Conservation (phyloP, 768 basidiomycete species). For the Kwoniella botswanensis region DNA sequence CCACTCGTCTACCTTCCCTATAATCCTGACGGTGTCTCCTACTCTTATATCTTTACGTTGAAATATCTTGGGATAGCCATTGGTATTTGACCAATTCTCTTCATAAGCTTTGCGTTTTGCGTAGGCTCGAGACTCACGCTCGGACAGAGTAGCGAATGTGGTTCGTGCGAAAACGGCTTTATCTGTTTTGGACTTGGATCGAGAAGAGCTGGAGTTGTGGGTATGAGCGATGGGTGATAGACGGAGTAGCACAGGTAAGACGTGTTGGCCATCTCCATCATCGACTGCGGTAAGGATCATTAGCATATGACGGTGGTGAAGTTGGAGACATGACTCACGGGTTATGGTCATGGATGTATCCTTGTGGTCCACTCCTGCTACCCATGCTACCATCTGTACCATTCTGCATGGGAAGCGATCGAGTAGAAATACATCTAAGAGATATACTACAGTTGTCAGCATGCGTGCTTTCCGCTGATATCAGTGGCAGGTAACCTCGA, state of each 20-base stretch:
- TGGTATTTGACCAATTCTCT: slow-evolving; percentile 13
- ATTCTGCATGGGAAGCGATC: slow-evolving; percentile 44
- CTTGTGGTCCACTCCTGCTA: slow-evolving; percentile 47
- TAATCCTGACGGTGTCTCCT: slow-evolving; percentile 45
- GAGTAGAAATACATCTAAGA: slow-evolving; percentile 48
- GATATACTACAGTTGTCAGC: background rate
- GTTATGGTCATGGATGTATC: slow-evolving; percentile 40
- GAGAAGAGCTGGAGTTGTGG: background rate
- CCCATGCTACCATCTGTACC: slow-evolving; percentile 51
- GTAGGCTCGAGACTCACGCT: background rate
- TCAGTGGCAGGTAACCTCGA: too few species aligned
- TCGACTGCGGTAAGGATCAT: slow-evolving; percentile 28
- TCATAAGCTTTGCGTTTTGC: slow-evolving; percentile 32
- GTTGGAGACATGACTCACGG: slow-evolving; percentile 19
- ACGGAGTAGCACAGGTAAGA: slow-evolving; percentile 32
- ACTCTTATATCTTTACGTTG: slow-evolving; percentile 38
- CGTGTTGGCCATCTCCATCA: slow-evolving; percentile 46
- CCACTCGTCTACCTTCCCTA: slow-evolving; percentile 50
- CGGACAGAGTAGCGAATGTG: slow-evolving; percentile 10
- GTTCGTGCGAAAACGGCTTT: background rate
- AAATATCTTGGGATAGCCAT: slow-evolving; percentile 26
- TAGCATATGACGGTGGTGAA: too few species aligned
- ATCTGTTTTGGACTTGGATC: background rate
- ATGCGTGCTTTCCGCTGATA: too few species aligned
- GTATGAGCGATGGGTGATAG: slow-evolving; percentile 11